phyloP scores from a whole-genome alignment of 2,329 filamentous ascomycete genomes.

The Xylaria sp. region DNA sequence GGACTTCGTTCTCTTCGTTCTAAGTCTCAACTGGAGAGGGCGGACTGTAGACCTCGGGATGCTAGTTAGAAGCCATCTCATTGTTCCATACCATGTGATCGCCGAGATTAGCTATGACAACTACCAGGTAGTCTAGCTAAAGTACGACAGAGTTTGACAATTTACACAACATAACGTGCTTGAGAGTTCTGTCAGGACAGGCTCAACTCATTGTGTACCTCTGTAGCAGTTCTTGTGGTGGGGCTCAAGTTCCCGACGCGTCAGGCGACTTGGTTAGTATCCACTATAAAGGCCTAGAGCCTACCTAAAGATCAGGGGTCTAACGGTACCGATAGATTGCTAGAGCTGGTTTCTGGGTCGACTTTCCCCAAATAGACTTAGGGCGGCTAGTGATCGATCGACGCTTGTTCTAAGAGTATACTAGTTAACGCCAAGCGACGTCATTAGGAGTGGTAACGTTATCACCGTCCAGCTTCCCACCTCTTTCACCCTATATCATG shows the following conservation, averaged over 20 bases:
- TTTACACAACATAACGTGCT: too few species aligned
- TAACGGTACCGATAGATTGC: too few species aligned
- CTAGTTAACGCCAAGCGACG: slow-evolving; percentile 44
- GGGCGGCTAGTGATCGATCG: background rate
- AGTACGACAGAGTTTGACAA: too few species aligned
- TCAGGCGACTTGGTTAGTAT: too few species aligned
- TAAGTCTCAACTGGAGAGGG: slow-evolving; percentile 29
- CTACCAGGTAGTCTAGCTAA: too few species aligned
- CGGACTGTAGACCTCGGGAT: slow-evolving; percentile 25
- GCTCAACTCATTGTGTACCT: too few species aligned
- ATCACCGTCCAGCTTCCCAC: slow-evolving; percentile 2
- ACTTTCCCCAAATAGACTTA: background rate
- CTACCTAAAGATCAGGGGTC: too few species aligned
- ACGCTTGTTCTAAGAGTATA: background rate
- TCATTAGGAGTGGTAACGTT: slow-evolving; percentile 30
- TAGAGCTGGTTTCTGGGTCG: too few species aligned
- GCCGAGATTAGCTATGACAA: background rate
- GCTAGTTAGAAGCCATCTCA: slow-evolving; percentile 36
- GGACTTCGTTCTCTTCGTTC: slow-evolving; percentile 30
- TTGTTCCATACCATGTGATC: slow-evolving; percentile 18
- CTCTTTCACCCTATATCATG: background rate
- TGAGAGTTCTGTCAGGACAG: too few species aligned
- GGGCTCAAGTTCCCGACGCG: too few species aligned
- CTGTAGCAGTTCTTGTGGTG: too few species aligned
- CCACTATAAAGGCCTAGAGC: too few species aligned